phyloP scores from a whole-genome alignment of 345 rosid species.

The Salix brachista region DNA sequence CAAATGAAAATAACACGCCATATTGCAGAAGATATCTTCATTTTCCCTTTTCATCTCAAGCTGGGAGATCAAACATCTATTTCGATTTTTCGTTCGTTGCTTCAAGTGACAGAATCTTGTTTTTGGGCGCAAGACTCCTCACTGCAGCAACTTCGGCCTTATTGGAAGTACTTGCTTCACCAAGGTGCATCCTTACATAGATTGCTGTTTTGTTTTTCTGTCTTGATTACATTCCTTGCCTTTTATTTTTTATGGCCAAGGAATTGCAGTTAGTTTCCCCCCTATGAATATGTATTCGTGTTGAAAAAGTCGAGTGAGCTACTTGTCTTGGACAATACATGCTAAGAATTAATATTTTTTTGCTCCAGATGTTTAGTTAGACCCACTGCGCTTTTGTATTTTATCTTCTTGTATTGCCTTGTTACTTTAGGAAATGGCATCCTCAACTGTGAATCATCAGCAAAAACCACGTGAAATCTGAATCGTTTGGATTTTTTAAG shows the following conservation, averaged over 20 bases:
- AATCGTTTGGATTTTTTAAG: neutral
- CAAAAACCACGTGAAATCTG: neutral
- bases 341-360: neutral
- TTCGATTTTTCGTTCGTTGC: neutral
- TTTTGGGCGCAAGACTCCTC: neutral
- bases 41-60: neutral
- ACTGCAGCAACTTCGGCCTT: neutral
- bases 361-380: neutral
- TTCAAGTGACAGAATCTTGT: neutral
- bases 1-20: conserved; percentile 13
- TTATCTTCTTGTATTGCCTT: neutral
- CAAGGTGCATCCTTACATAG: conserved; percentile 1
- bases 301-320: neutral
- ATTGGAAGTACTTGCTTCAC: conserved; percentile 1
- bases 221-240: conserved; percentile 29
- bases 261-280: neutral
- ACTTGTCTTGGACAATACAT: neutral
- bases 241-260: conserved; percentile 23
- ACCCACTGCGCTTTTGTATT: neutral
- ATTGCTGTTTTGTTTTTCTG: neutral
- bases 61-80: neutral
- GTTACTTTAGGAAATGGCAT: neutral
- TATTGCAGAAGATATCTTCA: conserved; percentile 2
- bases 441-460: neutral
- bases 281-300: neutral